Evolutionary conservation across 2,329 filamentous ascomycete genomes (phyloP), one percentile per base, ranked within the genome.

Genomic region (Elsinoe batatas): DNA sequence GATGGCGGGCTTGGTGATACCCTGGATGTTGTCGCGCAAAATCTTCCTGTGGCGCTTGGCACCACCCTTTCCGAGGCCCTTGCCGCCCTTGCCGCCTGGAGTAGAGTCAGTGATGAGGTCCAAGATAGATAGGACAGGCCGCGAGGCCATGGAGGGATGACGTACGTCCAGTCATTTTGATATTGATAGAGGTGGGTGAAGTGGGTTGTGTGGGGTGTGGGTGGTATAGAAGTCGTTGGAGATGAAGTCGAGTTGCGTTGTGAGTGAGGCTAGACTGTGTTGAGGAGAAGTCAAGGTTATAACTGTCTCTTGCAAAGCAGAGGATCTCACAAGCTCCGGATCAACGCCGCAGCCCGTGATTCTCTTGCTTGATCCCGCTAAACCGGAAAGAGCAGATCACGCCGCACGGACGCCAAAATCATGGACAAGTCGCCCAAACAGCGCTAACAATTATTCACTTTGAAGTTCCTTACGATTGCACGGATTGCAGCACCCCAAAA

Each of bases 41-140:
- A 96, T 96, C 88, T 96, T 96, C 71, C 91, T 85, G 80, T 96
- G 91, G 78, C 91, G 91, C 87, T 96, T 97, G 77, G 91, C 91
- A 75, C 91, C 91, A 65, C 91, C 91, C 85, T 95, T 95, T 75
- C 91, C 91, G 77, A 95, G 89, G 74, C 90, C 91, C 84, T 95
- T 95, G 74, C 91, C 91, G 76, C 90, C 90, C 79, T 95, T 94
- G 74, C 89, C 89, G 74, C 88, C 88, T 93, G 67, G 67, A 61
- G 59, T 64, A 67, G 65, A 64, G 76, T 83, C 68, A 82, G 76
- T 71, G 53, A 61, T 53, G 22, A 40, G 40, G 55, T 36, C 26
- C 32, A 22, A 8, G 58, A 49, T 53, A 57, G 56, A 47, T 33
- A 38, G 30, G 42, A n/a, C 26, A 38, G 33, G 46, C 42, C 54